phyloP scores from a whole-genome alignment of 108 stramenopile genomes.

The Nitzschia sp. region DNA sequence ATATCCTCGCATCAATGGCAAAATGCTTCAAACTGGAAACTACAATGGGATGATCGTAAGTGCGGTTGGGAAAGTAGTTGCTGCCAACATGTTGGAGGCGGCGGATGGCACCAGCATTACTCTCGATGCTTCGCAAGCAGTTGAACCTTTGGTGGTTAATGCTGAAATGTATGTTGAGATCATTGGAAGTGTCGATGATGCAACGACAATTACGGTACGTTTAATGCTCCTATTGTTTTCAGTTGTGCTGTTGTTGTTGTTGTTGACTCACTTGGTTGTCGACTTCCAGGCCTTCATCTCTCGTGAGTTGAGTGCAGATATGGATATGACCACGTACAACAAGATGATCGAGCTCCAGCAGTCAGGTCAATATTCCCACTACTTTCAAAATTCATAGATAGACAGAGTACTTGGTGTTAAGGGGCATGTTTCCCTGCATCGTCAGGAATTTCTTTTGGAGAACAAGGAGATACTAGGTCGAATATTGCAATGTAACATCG shows the following conservation, averaged over 20 bases:
- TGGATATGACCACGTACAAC: constrained; percentile 56
- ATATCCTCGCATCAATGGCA: constrained; percentile 63
- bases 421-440: too few relatives aligned
- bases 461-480: too few relatives aligned
- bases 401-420: too few relatives aligned
- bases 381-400: constrained; percentile 46
- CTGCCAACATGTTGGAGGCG: constrained; percentile 31
- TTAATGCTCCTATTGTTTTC: neutral
- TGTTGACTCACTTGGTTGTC: constrained; percentile 12
- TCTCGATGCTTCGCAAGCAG: constrained; percentile 16
- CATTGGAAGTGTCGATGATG: constrained; percentile 38
- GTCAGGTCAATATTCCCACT: constrained; percentile 43
- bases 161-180: constrained; percentile 37
- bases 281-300: constrained; percentile 48
- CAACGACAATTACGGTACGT: constrained; percentile 29
- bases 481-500: too few relatives aligned
- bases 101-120: constrained; percentile 37
- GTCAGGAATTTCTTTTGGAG: too few relatives aligned
- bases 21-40: constrained; percentile 55
- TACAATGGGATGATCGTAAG: constrained; percentile 44
- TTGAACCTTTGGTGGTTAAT: constrained; percentile 8
- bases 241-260: neutral
- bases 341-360: constrained; percentile 50
- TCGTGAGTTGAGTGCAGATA: constrained; percentile 45
- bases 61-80: constrained; percentile 38